Percentiles rank a stretch among this genome's conserved stretches.
phyloP scores from a whole-genome alignment of 495 filamentous ascomycete genomes.

The Xylaria telfairii region DNA sequence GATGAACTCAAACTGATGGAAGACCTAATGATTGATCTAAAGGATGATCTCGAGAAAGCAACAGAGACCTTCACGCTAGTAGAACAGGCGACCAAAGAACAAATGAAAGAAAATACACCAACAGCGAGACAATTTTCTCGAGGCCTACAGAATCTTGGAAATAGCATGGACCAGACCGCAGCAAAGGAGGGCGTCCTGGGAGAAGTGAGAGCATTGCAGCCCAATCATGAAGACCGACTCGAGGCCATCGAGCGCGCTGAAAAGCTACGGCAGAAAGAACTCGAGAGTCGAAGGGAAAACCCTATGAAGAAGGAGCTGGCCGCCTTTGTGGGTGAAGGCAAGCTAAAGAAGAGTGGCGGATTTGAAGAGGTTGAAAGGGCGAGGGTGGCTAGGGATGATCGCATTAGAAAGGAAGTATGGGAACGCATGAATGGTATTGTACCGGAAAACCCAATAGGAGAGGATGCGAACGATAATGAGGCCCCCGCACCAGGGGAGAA shows the following conservation, averaged over 20 bases:
- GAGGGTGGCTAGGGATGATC: slow-evolving; percentile 84
- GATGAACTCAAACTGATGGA: slow-evolving; percentile 94
- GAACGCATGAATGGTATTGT: slow-evolving; percentile 66
- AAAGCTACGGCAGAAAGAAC: slow-evolving; percentile 83
- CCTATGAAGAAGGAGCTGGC: slow-evolving; percentile 90
- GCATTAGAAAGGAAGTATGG: slow-evolving; percentile 84
- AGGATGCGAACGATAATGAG: slow-evolving; percentile 25
- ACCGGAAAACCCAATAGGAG: slow-evolving; percentile 36
- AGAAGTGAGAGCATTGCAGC: slow-evolving; percentile 91
- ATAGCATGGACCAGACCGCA: slow-evolving; percentile 73
- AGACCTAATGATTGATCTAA: slow-evolving; percentile 86
- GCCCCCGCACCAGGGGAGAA: slow-evolving; percentile 1
- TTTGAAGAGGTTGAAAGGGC: slow-evolving; percentile 91
- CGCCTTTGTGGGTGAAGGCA: slow-evolving; percentile 87
- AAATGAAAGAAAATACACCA: slow-evolving; percentile 73
- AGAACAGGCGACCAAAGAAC: slow-evolving; percentile 95
- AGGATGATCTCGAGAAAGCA: slow-evolving; percentile 94
- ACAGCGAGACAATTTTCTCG: slow-evolving; percentile 61
- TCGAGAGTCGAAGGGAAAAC: slow-evolving; percentile 76
- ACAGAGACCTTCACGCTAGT: slow-evolving; percentile 91
- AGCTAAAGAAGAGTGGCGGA: slow-evolving; percentile 92
- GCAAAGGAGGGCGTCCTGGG: slow-evolving; percentile 91
- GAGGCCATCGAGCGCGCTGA: slow-evolving; percentile 97
- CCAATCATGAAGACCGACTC: slow-evolving; percentile 89
- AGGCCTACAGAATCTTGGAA: slow-evolving; percentile 65